Evolutionary conservation across 2,329 filamentous ascomycete species (phyloP), one percentile per base, ranked within the genome.

Genomic region (Phoma sp.): DNA sequence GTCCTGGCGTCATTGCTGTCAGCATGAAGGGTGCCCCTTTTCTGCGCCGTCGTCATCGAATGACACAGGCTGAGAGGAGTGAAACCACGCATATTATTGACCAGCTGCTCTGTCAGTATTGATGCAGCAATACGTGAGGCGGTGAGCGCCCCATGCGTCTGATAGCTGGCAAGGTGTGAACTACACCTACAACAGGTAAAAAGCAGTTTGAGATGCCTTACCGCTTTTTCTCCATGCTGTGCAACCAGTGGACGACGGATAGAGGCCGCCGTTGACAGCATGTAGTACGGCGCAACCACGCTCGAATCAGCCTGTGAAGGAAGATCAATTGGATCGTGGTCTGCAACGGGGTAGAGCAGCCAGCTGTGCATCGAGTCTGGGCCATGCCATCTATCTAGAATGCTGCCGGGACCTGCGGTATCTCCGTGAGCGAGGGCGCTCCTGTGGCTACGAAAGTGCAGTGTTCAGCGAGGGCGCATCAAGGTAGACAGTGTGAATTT

Each of bases 181-280:
- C 63, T 68, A 70, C 60, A 52, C 52, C 68, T 65, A 43, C 59
- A 66, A 67, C 44, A 65, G 67, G 67, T 57, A 69, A 64, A 35
- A 60, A 59, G 58, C 47, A 49, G 55, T 57, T 48, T 55, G 60
- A 60, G 61, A 35, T 32, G 43, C 54, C 55, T 68, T 73, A 73
- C 71, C 71, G 71, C 71, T 68, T 64, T 69, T 73, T 72, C 57
- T 55, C 25, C 39, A 53, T 52, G 62, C 61, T 29, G 63, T 60
- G 60, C 59, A 47, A 58, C 65, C 54, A 62, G 45, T 54, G 53
- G 39, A 49, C 39, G 52, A 60, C 43, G 53, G 43, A 35, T 35
- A 50, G 49, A 18, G 36, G 24, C 38, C 64, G 61, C 62, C 50
- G 59, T 60, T 58, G 60, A 57, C 51, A 58, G 55, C 58, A 51